Conservation (phyloP, 2,329 filamentous ascomycete genomes). For the Teratosphaeria gauchensis region DNA sequence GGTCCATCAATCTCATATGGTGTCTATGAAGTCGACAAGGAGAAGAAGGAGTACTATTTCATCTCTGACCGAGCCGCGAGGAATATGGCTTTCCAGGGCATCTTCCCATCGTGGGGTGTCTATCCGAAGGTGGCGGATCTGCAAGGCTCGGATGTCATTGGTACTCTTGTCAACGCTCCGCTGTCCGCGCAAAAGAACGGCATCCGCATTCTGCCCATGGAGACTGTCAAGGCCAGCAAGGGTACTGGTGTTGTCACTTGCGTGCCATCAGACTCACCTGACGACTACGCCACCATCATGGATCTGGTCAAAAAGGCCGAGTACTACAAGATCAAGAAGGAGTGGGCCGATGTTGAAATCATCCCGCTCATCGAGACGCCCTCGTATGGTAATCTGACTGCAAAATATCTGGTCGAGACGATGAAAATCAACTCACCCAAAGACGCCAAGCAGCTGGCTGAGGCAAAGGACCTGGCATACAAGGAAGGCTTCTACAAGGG, state of each 20-base stretch:
- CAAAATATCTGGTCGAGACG: conserved; percentile 74
- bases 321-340: conserved; percentile 91
- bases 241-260: conserved; percentile 94
- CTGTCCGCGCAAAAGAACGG: conserved; percentile 75
- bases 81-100: conserved; percentile 93
- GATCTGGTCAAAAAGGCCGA: conserved; percentile 92
- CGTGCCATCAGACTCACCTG: conserved; percentile 89
- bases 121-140: conserved; percentile 67
- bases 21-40: conserved; percentile 59
- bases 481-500: conserved; percentile 97
- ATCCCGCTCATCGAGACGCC: conserved; percentile 84
- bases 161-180: conserved; percentile 81
- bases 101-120: conserved; percentile 68
- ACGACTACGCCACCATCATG: conserved; percentile 81
- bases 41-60: conserved; percentile 62
- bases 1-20: conserved; percentile 84
- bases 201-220: conserved; percentile 89
- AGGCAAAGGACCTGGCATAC: conserved; percentile 94
- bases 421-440: conserved; percentile 97
- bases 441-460: conserved; percentile 77
- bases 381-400: conserved; percentile 74
- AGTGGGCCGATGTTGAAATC: conserved; percentile 89
- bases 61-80: conserved; percentile 72
- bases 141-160: conserved; percentile 69
- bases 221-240: conserved; percentile 82